Evolutionary conservation across 2,329 filamentous ascomycete genomes (phyloP).

Genomic region (Zasmidium angulare): DNA sequence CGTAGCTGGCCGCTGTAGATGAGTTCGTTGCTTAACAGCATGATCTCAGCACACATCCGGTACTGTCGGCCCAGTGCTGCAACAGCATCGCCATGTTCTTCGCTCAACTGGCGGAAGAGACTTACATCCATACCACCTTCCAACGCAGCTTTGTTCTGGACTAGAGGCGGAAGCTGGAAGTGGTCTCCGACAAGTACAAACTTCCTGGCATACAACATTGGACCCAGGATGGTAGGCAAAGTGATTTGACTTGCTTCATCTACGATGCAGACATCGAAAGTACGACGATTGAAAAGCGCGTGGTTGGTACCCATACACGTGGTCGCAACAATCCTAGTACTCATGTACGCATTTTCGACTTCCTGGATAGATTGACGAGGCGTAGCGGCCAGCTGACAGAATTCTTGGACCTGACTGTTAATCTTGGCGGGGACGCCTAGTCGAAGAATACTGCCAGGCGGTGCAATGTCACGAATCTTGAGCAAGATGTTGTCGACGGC

Average conservation of each 20-base stretch:
- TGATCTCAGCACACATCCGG: conserved; percentile 96
- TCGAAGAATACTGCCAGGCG: conserved; percentile 70
- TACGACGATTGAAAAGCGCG: conserved; percentile 79
- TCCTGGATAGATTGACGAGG: conserved; percentile 78
- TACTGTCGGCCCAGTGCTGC: conserved; percentile 95
- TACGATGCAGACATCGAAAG: conserved; percentile 97
- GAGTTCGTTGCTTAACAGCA: conserved; percentile 86
- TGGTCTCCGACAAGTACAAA: conserved; percentile 97
- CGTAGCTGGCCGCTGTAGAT: conserved; percentile 91
- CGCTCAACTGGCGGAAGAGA: conserved; percentile 89
- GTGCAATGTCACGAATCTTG: conserved; percentile 67
- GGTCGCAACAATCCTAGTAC: conserved; percentile 85
- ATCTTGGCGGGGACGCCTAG: conserved; percentile 83
- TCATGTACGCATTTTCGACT: conserved; percentile 79
- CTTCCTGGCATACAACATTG: conserved; percentile 85
- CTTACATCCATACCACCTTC: conserved; percentile 87
- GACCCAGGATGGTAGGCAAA: conserved; percentile 87
- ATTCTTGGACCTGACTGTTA: conserved; percentile 81
- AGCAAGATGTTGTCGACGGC: conserved; percentile 97
- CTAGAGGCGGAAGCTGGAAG: conserved; percentile 89
- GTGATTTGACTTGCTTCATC: conserved; percentile 98
- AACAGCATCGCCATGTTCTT: conserved; percentile 81
- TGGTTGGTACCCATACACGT: conserved; percentile 93
- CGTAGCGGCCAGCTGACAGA: conserved; percentile 74
- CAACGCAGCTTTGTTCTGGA: conserved; percentile 85